A percentile compares a stretch with the other conserved stretches of the same genome.
Conservation (phyloP, 1,284 basidiomycete genomes). For the Ganoderma multipileum region DNA sequence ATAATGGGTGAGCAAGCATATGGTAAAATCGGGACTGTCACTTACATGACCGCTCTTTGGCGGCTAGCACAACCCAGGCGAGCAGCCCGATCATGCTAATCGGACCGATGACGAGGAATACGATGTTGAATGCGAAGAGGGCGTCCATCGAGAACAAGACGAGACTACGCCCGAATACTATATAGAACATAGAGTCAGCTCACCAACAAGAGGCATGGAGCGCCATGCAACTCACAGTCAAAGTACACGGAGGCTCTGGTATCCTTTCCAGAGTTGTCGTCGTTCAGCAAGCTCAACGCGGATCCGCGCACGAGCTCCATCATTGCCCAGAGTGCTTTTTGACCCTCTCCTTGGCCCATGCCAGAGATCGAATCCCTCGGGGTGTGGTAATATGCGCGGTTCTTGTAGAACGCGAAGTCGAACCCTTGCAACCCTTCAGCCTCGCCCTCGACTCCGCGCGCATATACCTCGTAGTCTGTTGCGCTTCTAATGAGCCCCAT, state of each 20-base stretch:
- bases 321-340: constrained; percentile 75
- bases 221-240: constrained; percentile 58
- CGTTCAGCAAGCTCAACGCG: constrained; percentile 59
- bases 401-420: constrained; percentile 77
- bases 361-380: constrained; percentile 56
- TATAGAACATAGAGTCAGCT: neutral
- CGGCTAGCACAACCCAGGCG: constrained; percentile 36
- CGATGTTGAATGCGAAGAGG: constrained; percentile 63
- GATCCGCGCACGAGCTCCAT: constrained; percentile 67
- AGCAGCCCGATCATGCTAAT: constrained; percentile 56
- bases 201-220: neutral
- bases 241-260: constrained; percentile 63
- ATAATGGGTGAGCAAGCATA: neutral
- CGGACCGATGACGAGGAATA: constrained; percentile 67
- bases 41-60: constrained; percentile 32
- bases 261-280: constrained; percentile 37
- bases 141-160: constrained; percentile 59
- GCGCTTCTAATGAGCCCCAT: constrained; percentile 65
- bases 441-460: constrained; percentile 28
- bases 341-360: constrained; percentile 54
- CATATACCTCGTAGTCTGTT: constrained; percentile 76
- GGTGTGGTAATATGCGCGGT: constrained; percentile 75
- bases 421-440: constrained; percentile 62
- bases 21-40: neutral
- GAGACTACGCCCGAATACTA: constrained; percentile 68